Conservation (phyloP, 345 rosid species). For the Balakata baccata region DNA sequence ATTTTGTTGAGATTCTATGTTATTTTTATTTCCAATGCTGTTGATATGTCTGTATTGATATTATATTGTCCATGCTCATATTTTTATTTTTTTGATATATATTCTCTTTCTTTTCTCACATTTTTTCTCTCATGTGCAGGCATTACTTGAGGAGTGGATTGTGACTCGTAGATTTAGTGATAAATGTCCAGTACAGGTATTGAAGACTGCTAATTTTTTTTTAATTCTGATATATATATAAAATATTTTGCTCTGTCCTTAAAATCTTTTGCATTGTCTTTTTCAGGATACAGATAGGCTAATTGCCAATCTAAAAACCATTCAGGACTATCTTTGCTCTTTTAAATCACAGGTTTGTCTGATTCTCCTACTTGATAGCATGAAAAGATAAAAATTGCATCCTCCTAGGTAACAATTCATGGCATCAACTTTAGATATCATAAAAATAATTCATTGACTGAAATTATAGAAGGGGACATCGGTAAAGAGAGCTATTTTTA, state of each 20-base stretch:
- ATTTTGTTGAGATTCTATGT: not conserved
- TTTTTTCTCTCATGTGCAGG: constrained; percentile 40
- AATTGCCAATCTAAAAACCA: constrained; percentile 68
- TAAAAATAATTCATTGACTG: not conserved
- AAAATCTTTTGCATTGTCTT: not conserved
- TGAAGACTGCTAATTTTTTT: constrained; percentile 2
- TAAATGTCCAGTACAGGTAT: constrained; percentile 63
- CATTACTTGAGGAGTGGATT: constrained; percentile 93
- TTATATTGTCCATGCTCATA: constrained; percentile 6
- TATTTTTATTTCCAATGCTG: not conserved
- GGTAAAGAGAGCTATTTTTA: not conserved
- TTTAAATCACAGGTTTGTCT: constrained; percentile 67
- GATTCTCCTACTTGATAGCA: constrained; percentile 5
- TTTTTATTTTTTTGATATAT: not conserved
- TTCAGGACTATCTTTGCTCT: constrained; percentile 88
- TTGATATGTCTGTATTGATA: constrained; percentile 7
- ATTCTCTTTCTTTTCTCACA: not conserved
- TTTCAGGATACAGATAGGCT: constrained; percentile 72
- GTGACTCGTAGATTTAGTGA: constrained; percentile 56
- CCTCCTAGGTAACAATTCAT: not conserved
- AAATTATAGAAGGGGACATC: not conserved
- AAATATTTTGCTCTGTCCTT: not conserved
- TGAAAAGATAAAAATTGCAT: not conserved
- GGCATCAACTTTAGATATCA: not conserved
- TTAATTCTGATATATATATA: not conserved